Evolutionary conservation across 345 rosid genomes (phyloP).

Genomic region (Lenwebbia sp.): DNA sequence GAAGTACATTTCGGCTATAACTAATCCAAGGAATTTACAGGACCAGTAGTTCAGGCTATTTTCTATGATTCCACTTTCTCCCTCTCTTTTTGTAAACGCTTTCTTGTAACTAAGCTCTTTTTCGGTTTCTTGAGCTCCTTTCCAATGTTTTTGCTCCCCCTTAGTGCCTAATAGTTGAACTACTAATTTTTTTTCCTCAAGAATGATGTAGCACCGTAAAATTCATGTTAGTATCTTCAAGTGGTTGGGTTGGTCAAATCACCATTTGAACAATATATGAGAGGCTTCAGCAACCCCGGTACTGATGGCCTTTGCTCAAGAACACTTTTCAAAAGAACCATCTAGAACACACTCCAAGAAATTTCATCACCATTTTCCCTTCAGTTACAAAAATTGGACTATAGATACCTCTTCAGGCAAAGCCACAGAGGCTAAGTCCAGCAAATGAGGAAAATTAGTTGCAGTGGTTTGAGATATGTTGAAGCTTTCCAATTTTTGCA

Average conservation of each 20-base stretch:
- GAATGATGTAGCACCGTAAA: neutral
- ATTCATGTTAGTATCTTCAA: neutral
- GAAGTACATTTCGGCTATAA: neutral
- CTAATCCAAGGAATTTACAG: neutral
- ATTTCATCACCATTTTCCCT: neutral
- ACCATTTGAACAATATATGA: neutral
- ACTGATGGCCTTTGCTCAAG: neutral
- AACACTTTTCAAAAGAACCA: neutral
- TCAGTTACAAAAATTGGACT: neutral
- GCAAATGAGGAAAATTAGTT: neutral
- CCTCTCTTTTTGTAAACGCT: neutral
- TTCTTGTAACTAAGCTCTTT: neutral
- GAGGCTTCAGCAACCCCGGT: neutral
- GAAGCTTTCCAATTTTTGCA: neutral
- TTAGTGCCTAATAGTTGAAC: neutral
- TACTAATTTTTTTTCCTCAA: neutral
- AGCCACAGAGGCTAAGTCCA: neutral
- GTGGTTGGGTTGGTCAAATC: neutral
- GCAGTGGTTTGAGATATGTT: neutral
- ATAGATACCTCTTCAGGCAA: neutral
- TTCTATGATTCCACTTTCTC: neutral
- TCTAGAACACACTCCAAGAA: neutral
- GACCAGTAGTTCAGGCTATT: neutral
- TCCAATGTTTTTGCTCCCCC: neutral
- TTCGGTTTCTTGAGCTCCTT: neutral